Percentiles rank a stretch among this genome's conserved stretches.
Conservation (phyloP, 371 early-diverging fungal species). For the Mucor saturninus region DNA sequence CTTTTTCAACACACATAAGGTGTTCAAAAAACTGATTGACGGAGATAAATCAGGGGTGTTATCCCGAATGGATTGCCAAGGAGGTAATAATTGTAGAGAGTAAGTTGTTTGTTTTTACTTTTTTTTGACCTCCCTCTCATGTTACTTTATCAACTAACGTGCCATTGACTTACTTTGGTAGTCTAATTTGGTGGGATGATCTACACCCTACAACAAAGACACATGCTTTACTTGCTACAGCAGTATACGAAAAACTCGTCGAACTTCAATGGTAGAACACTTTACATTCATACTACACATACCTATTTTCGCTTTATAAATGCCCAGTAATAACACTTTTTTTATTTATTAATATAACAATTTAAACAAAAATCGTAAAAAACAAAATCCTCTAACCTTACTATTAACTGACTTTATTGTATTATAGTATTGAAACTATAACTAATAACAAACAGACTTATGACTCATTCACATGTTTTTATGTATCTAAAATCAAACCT, state of each 20-base stretch:
- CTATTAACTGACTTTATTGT: too few species aligned
- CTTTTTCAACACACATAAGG: constrained; percentile 11
- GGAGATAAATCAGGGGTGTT: not conserved
- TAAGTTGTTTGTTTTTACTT: constrained; percentile 3
- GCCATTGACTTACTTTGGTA: not conserved
- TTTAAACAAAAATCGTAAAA: too few species aligned
- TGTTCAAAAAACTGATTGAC: constrained; percentile 6
- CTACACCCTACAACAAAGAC: constrained; percentile 16
- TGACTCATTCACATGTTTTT: too few species aligned
- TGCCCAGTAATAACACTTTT: too few species aligned
- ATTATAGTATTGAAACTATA: too few species aligned
- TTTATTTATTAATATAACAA: too few species aligned
- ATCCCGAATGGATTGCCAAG: constrained; percentile 7
- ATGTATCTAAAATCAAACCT: too few species aligned
- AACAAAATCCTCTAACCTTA: too few species aligned
- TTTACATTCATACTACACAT: too few species aligned
- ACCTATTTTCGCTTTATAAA: too few species aligned
- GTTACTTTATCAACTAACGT: not conserved
- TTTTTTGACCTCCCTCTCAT: not conserved
- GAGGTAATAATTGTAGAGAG: constrained; percentile 11
- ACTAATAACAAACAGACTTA: too few species aligned
- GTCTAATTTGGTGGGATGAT: constrained; percentile 27
- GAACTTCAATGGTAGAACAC: constrained; percentile 6
- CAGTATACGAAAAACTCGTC: constrained; percentile 3
- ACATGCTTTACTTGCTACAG: constrained; percentile 17